phyloP scores from a whole-genome alignment of 768 basidiomycete genomes.

The Mycena albidolilacea region DNA sequence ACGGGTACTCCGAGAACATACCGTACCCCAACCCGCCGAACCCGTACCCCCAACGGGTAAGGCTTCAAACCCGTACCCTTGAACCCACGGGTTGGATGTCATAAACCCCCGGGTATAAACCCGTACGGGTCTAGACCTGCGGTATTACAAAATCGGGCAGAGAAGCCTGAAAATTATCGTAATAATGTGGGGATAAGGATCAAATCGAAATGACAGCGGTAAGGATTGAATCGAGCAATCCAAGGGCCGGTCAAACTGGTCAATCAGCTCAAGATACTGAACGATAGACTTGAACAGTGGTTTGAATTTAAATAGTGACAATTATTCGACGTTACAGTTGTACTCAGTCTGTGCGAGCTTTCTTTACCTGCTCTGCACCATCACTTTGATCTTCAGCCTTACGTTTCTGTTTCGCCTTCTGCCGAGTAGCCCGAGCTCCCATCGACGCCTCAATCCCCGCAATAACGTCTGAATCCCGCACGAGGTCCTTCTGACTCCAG shows the following conservation, averaged over 20 bases:
- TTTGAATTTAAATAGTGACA: too few relatives aligned
- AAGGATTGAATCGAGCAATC: too few relatives aligned
- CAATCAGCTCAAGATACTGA: too few relatives aligned
- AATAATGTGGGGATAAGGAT: too few relatives aligned
- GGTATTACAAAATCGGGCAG: neutral
- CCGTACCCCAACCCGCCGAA: conserved; percentile 4
- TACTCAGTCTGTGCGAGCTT: too few relatives aligned
- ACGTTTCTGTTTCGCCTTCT: neutral
- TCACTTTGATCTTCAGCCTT: neutral
- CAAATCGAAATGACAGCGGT: too few relatives aligned
- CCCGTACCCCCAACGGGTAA: conserved; percentile 10
- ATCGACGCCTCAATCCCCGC: conserved; percentile 13
- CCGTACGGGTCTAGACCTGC: neutral
- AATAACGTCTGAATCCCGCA: conserved; percentile 47
- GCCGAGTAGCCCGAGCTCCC: neutral
- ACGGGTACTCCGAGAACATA: neutral
- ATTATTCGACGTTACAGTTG: too few relatives aligned
- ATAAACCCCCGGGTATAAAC: conserved; percentile 1
- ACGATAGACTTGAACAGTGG: too few relatives aligned
- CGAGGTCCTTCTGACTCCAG: conserved; percentile 48
- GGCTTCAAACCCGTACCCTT: conserved; percentile 10
- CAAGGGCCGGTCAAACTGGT: too few relatives aligned
- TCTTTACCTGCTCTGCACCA: neutral
- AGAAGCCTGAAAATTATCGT: too few relatives aligned
- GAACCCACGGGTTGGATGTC: neutral